Conservation (phyloP, 228 moss, liverwort and hornwort genomes). For the Sphagnum fallax region DNA sequence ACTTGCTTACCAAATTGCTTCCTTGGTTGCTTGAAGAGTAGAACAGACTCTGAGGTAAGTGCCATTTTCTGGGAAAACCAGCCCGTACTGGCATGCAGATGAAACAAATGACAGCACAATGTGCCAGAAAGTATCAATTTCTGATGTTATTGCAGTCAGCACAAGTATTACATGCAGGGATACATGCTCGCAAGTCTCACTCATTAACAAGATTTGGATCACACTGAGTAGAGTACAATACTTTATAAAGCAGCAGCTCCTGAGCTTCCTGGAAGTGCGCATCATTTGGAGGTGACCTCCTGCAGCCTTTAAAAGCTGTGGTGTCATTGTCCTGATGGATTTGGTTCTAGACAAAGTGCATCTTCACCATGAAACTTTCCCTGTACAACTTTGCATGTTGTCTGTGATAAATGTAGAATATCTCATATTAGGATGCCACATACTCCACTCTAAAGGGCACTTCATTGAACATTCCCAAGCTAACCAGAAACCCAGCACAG, state of each 20-base stretch:
- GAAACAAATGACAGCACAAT: not conserved
- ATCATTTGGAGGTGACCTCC: constrained; percentile 1
- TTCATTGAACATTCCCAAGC: too few species aligned
- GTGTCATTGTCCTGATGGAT: too few species aligned
- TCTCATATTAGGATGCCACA: too few species aligned
- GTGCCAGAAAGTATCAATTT: not conserved
- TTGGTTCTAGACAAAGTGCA: too few species aligned
- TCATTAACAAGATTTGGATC: too few species aligned
- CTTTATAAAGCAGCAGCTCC: constrained; percentile 1
- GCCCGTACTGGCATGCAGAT: not conserved
- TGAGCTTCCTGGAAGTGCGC: not conserved
- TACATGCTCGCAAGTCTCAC: too few species aligned
- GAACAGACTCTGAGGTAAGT: constrained; percentile 5
- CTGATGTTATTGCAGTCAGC: not conserved
- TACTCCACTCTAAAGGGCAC: too few species aligned
- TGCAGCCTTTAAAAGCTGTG: not conserved
- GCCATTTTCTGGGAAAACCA: constrained; percentile 1
- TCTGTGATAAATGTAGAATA: too few species aligned
- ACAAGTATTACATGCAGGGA: not conserved
- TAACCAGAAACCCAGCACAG: too few species aligned
- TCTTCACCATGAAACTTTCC: too few species aligned
- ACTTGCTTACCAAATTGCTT: constrained; percentile 1
- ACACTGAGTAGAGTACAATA: not conserved
- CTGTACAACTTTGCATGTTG: too few species aligned
- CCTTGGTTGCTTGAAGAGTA: not conserved